Evolutionary conservation across 495 filamentous ascomycete species (phyloP).

Genomic region (Talaromyces ruber): DNA sequence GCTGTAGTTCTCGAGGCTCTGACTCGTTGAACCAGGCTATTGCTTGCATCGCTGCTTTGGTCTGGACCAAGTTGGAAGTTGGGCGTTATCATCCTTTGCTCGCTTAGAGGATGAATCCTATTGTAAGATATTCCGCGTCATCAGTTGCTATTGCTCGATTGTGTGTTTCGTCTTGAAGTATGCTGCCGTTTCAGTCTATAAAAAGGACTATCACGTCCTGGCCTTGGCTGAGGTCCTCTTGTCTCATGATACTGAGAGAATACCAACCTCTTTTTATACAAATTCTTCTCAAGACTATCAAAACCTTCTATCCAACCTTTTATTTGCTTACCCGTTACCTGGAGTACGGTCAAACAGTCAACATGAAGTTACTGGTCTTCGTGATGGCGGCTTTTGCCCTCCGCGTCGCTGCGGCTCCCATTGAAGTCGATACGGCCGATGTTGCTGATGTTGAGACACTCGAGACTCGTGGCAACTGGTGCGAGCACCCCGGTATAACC

Average conservation of each 20-base stretch:
- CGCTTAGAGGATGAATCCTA: neutral
- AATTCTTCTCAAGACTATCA: neutral
- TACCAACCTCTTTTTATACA: neutral
- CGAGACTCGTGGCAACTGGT: neutral
- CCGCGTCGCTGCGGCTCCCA: neutral
- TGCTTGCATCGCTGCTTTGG: neutral
- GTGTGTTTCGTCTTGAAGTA: neutral
- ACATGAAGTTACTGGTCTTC: neutral
- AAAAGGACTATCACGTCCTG: neutral
- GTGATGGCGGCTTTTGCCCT: neutral
- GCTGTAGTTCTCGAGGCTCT: neutral
- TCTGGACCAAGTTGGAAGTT: neutral
- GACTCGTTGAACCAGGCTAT: neutral
- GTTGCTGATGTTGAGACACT: neutral
- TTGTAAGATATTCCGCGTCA: neutral
- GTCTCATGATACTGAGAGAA: neutral
- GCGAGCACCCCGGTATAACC: neutral
- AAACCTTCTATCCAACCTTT: neutral
- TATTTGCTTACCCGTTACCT: neutral
- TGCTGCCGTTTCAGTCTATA: neutral
- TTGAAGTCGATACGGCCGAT: neutral
- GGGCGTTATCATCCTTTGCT: neutral
- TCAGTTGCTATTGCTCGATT: neutral
- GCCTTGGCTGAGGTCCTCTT: neutral
- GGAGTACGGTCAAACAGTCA: neutral